Base-by-base conservation (phyloP, 139 green algal genomes). In the Dunaliella primolecta region DNA sequence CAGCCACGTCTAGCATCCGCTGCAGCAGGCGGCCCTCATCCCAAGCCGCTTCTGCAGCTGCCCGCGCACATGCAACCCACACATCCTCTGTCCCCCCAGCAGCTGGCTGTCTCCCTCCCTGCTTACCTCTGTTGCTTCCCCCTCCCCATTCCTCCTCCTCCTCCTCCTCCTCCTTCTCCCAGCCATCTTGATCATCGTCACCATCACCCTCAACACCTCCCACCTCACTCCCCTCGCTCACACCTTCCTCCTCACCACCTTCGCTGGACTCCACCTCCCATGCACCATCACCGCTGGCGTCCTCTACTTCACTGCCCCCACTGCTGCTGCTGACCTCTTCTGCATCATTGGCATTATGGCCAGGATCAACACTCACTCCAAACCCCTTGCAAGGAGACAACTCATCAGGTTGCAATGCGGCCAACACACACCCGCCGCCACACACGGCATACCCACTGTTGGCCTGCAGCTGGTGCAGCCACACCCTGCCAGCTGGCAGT, bases 1-100 rank as follows among this genome's bases (percentile, higher is more conserved):
- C n/a, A n/a, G n/a, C n/a, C n/a, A n/a, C 80, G 38, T 24, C 34
- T 31, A 71, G 33, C 3, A 84, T 74, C 36, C 35, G 87, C 90
- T 81, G 94, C 0, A 75, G 75, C 21, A 94, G 78, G 81, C 87
- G 89, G 77, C 94, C 92, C 35, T 83, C 79, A 38, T 91, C 93
- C 0, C 86, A 87, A 1, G 78, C 83, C 15, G 86, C 89, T 31
- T 74, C 86, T 37, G 87, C 85, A 36, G 72, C 79, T 32, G 74
- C 74, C 24, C 36, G 74, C n/a, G 84, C 84, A n/a, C 35, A 75
- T 75, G 33, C 80, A 35, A 15, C 80, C 78, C 33, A 15, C 35
- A 20, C 80, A 15, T 24, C 80, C 36, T 75, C 80, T 31, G 30
- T 24, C 38, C 29, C 31, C 80, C 36, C 80, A 36, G 20, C 80